phyloP scores from a whole-genome alignment of 768 basidiomycete species.

The Strobilomyces confusus region DNA sequence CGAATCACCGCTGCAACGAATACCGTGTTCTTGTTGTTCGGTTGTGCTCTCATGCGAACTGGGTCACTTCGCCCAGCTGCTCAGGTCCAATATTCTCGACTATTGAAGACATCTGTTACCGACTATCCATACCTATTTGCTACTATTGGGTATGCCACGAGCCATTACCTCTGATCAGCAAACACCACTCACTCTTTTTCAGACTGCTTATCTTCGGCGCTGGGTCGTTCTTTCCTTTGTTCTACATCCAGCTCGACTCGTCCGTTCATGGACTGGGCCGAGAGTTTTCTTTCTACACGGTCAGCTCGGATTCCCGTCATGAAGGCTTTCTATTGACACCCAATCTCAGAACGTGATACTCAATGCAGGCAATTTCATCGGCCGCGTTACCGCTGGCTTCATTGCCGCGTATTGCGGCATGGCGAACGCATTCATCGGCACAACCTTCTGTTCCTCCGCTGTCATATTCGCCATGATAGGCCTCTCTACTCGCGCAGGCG shows the following conservation, averaged over 20 bases:
- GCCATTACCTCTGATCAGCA: not conserved
- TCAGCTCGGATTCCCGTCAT: constrained; percentile 20
- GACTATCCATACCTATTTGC: constrained; percentile 26
- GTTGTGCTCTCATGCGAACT: constrained; percentile 35
- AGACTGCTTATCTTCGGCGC: constrained; percentile 21
- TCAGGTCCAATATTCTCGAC: constrained; percentile 12
- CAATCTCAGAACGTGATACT: constrained; percentile 34
- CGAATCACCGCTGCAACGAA: constrained; percentile 42
- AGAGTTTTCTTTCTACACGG: constrained; percentile 53
- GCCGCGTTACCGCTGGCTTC: constrained; percentile 35
- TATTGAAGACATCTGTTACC: constrained; percentile 14
- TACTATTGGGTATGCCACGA: constrained; percentile 18
- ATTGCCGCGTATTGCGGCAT: constrained; percentile 40
- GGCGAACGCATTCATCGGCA: constrained; percentile 39
- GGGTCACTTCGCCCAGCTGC: constrained; percentile 30
- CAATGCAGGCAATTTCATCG: constrained; percentile 34
- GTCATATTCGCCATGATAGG: constrained; percentile 43
- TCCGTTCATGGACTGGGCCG: constrained; percentile 43
- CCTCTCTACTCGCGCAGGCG: constrained; percentile 35
- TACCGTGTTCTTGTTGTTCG: constrained; percentile 34
- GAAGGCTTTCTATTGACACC: not conserved
- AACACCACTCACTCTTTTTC: not conserved
- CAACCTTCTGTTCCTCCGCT: constrained; percentile 31
- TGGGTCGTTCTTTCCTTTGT: constrained; percentile 30
- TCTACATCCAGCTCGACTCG: constrained; percentile 56